Conservation (phyloP, 2,329 filamentous ascomycete genomes). For the Neocucurbitaria cava region DNA sequence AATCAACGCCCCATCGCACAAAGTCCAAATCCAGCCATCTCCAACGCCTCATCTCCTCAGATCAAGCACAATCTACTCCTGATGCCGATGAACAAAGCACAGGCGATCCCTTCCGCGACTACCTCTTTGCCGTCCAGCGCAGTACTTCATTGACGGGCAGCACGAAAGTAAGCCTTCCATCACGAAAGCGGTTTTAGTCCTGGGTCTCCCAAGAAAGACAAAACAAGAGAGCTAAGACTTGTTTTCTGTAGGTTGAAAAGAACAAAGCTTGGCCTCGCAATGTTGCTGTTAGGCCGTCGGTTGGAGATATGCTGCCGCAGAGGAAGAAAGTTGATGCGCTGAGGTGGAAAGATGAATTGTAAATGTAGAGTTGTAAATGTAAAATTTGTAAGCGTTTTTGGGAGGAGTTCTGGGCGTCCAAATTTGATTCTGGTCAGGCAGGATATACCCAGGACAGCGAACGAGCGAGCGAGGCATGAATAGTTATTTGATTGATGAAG, state of each 20-base stretch:
- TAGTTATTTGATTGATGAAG: too few relatives aligned
- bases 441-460: not conserved
- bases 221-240: constrained; percentile 15
- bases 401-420: too few relatives aligned
- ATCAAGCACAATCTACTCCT: not conserved
- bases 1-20: not conserved
- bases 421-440: too few relatives aligned
- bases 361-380: not conserved
- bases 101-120: constrained; percentile 31
- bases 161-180: constrained; percentile 30
- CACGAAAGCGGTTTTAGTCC: too few relatives aligned
- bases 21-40: not conserved
- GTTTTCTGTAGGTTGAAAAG: constrained; percentile 17
- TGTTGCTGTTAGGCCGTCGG: constrained; percentile 18
- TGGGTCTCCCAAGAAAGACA: too few relatives aligned
- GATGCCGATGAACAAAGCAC: constrained; percentile 1
- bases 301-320: constrained; percentile 16
- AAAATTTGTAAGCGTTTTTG: not conserved
- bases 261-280: constrained; percentile 22
- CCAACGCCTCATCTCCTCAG: not conserved
- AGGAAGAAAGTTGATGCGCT: constrained; percentile 24
- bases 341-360: constrained; percentile 24
- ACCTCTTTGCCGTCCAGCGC: constrained; percentile 15
- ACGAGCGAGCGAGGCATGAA: too few relatives aligned
- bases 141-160: constrained; percentile 28